Conservation (phyloP, 2,329 filamentous ascomycete genomes). For the Ophiostoma ips region DNA sequence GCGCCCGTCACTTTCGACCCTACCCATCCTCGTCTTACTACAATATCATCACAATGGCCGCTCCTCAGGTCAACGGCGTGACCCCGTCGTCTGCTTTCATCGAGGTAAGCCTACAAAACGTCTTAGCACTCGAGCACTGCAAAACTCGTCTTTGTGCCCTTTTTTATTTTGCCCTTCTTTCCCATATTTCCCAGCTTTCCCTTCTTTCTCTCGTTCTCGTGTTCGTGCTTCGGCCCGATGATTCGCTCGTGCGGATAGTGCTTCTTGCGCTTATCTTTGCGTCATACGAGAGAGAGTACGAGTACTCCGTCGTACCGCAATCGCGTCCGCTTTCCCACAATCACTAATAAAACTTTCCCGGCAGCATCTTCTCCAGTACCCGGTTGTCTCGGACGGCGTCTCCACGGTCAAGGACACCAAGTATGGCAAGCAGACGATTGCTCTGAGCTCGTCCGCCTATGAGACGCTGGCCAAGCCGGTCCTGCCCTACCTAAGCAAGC, state of each 20-base stretch:
- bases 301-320: too few relatives aligned
- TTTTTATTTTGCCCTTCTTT: too few relatives aligned
- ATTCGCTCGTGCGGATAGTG: neutral
- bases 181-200: neutral
- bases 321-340: too few relatives aligned
- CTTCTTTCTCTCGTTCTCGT: neutral
- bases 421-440: conserved; percentile 69
- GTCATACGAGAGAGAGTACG: too few relatives aligned
- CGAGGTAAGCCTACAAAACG: conserved; percentile 13
- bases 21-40: neutral
- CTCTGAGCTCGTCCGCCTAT: conserved; percentile 62
- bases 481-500: conserved; percentile 62
- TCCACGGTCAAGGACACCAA: conserved; percentile 57
- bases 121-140: too few relatives aligned
- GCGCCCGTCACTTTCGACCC: conserved; percentile 1
- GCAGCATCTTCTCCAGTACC: conserved; percentile 77
- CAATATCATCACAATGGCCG: conserved; percentile 8
- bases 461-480: conserved; percentile 63
- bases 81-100: conserved; percentile 13
- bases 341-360: too few relatives aligned
- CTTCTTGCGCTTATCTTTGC: neutral
- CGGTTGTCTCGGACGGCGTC: conserved; percentile 67
- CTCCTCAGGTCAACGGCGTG: conserved; percentile 12
- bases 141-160: too few relatives aligned
- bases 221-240: neutral